A percentile compares a stretch with the other conserved stretches of the same genome.
phyloP scores from a whole-genome alignment of 2,329 filamentous ascomycete species.

The Ophiostoma pallidulum region DNA sequence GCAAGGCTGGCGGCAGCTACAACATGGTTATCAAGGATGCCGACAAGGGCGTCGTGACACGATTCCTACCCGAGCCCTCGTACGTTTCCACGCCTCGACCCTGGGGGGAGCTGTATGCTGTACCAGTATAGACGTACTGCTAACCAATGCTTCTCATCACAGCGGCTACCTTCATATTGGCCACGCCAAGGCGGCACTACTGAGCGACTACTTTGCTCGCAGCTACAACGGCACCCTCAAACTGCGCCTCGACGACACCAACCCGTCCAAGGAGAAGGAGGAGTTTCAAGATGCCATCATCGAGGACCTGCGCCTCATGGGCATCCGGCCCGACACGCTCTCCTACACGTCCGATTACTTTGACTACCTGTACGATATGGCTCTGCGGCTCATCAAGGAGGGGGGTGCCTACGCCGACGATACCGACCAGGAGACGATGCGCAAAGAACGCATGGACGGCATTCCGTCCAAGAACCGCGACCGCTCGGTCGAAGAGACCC shows the following conservation, averaged over 20 bases:
- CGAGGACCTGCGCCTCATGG: slow-evolving; percentile 83
- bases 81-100: too few species aligned
- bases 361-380: slow-evolving; percentile 79
- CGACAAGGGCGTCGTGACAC: slow-evolving; percentile 80
- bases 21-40: slow-evolving; percentile 79
- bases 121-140: too few species aligned
- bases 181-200: slow-evolving; percentile 62
- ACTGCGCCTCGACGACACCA: slow-evolving; percentile 93
- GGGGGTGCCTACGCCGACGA: slow-evolving; percentile 92
- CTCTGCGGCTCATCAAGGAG: slow-evolving; percentile 72
- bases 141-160: too few species aligned
- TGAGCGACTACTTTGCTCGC: slow-evolving; percentile 96
- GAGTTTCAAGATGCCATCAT: slow-evolving; percentile 93
- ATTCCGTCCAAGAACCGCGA: slow-evolving; percentile 75
- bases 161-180: slow-evolving; percentile 84
- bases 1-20: slow-evolving; percentile 76
- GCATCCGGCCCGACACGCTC: slow-evolving; percentile 76
- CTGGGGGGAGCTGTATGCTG: too few species aligned
- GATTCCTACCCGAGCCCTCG: slow-evolving; percentile 92
- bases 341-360: slow-evolving; percentile 96
- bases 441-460: slow-evolving; percentile 72
- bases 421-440: slow-evolving; percentile 82
- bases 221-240: slow-evolving; percentile 86
- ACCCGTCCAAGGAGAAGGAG: slow-evolving; percentile 93
- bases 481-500: slow-evolving; percentile 68